Base-by-base conservation (phyloP, 2,329 filamentous ascomycete genomes). In the Nemania diffusa region DNA sequence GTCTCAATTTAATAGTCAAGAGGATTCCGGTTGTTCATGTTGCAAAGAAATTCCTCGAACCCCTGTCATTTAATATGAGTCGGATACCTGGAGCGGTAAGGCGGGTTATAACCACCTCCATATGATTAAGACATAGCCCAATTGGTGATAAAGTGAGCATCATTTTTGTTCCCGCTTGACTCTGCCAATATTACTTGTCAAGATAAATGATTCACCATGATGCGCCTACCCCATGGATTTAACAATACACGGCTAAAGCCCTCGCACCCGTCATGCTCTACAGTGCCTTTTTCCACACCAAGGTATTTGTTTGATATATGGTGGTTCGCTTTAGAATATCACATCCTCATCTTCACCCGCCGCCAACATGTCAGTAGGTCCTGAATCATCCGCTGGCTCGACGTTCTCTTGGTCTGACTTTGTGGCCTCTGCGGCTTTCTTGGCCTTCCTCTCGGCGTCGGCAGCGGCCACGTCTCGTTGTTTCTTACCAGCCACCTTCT, bases 401-500 rank as follows among this genome's bases (percentile, higher is more conserved):
- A 70, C 67, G n/a, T 81, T 79, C 68, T 82, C 79, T 62, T 81
- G 79, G 24, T 82, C 79, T 62, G 57, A 34, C 27, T 64, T 64
- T 6, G 37, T 53, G 13, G 76, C 81, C 69, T 80, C 76, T 20
- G 82, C 84, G 62, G 88, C 86, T 77, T 90, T 91, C 79, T 90
- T 92, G 29, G 88, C 89, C 76, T 91, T 91, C 78, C 96, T 88
- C 79, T 94, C 90, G 29, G 88, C 91, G 73, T 94, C 91, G 55
- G 88, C 85, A 11, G 85, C 89, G 11, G 91, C 92, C 34, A 84
- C 90, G 74, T 94, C 92, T 74, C 91, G 85, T 79, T 94, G 91
- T 79, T 95, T 95, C 83, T 95, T 95, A 79, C 88, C 88, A 55
- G 92, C 92, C 40, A 95, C 92, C 85, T 99, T 99, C 83, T 99